phyloP scores from a whole-genome alignment of 345 rosid genomes.

The Diplotaxis tenuifolia region DNA sequence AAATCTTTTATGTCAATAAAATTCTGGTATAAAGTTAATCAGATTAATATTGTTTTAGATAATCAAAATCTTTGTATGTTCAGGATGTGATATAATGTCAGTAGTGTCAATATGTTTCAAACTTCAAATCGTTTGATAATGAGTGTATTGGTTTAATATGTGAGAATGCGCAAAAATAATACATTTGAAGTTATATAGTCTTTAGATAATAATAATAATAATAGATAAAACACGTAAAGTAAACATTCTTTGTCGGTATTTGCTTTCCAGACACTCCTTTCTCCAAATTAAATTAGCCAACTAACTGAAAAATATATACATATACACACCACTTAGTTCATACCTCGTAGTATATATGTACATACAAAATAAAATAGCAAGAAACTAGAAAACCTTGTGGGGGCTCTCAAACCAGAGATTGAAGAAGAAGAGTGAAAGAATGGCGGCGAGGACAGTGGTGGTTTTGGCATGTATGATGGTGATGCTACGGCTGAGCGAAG shows the following conservation, averaged over 20 bases:
- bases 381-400: not conserved
- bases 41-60: not conserved
- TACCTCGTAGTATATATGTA: constrained; percentile 9
- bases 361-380: not conserved
- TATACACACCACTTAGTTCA: constrained; percentile 19
- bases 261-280: constrained; percentile 33
- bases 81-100: not conserved
- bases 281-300: constrained; percentile 33
- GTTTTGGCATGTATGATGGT: constrained; percentile 20
- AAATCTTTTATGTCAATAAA: not conserved
- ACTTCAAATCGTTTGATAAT: not conserved
- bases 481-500: constrained; percentile 39
- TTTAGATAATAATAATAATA: not conserved
- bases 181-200: not conserved
- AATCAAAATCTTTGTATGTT: not conserved
- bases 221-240: constrained; percentile 6
- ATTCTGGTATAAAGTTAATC: not conserved
- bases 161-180: not conserved
- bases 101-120: not conserved
- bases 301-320: constrained; percentile 23
- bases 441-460: constrained; percentile 17
- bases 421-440: constrained; percentile 7
- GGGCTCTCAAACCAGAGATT: not conserved
- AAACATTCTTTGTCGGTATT: constrained; percentile 29
- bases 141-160: not conserved